Evolutionary conservation across 768 basidiomycete genomes (phyloP).

Genomic region (Serendipita sp.): DNA sequence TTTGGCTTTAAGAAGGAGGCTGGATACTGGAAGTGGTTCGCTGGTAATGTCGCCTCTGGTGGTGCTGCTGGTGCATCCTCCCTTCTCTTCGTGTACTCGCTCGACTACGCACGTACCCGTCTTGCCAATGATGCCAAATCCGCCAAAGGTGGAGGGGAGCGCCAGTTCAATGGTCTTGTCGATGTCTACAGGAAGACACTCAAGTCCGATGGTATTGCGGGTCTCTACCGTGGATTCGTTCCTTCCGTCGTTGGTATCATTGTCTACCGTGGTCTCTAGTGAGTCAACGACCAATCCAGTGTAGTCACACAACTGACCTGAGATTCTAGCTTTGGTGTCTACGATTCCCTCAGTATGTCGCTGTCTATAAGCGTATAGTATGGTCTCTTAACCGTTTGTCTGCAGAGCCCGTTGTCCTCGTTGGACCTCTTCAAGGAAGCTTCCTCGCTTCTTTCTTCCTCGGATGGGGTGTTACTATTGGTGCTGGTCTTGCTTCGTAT

Average conservation of each 20-base stretch:
- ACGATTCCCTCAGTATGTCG: constrained; percentile 75
- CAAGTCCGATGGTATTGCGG: constrained; percentile 91
- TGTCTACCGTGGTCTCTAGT: constrained; percentile 96
- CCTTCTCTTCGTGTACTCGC: constrained; percentile 97
- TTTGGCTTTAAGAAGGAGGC: constrained; percentile 98
- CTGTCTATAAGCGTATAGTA: neutral
- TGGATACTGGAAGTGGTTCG: constrained; percentile 98
- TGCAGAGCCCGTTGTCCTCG: constrained; percentile 89
- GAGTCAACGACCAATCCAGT: constrained; percentile 7
- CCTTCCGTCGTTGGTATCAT: constrained; percentile 99
- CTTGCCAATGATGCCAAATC: constrained; percentile 97
- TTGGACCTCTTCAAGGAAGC: constrained; percentile 86
- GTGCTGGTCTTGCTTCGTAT: constrained; percentile 97
- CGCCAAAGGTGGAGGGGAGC: constrained; percentile 74
- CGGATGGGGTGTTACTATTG: constrained; percentile 98
- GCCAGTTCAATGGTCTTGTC: constrained; percentile 97
- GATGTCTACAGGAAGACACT: constrained; percentile 98
- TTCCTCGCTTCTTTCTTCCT: constrained; percentile 95
- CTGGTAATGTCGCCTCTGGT: constrained; percentile 95
- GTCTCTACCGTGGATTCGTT: constrained; percentile 99
- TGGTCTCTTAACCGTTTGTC: constrained; percentile 14
- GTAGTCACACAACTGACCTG: neutral
- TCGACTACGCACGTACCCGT: constrained; percentile 99
- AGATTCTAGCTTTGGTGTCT: constrained; percentile 63
- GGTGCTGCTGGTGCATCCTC: constrained; percentile 99